These are phyloP conservation scores for Fusarium mangiferae DNA, from an alignment of 2,329 filamentous ascomycete species.

Conservation along the genomic window DNA sequence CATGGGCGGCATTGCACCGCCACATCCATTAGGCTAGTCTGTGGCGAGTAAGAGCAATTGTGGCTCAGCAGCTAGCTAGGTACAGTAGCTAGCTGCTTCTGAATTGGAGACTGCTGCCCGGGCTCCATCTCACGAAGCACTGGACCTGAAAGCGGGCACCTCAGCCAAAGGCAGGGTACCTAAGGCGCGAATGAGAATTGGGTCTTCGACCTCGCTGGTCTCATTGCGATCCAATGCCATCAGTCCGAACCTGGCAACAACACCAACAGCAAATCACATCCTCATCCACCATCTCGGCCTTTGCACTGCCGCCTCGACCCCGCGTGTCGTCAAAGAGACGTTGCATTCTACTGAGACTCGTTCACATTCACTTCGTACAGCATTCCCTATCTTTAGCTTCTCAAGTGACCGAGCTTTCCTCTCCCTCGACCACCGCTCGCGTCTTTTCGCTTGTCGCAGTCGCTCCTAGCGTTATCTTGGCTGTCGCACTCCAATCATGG, in stretches of 20 bases:
- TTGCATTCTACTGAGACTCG: not conserved
- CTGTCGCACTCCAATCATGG: conserved; percentile 46
- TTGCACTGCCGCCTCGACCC: conserved; percentile 25
- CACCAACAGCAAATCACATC: conserved; percentile 34
- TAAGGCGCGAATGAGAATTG: conserved; percentile 38
- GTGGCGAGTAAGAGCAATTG: conserved; percentile 16
- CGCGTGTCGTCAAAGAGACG: conserved; percentile 27
- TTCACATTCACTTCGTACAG: not conserved
- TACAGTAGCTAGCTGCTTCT: not conserved
- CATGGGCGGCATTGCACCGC: conserved; percentile 28
- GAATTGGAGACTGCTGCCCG: conserved; percentile 11
- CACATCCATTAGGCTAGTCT: conserved; percentile 16
- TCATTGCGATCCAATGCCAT: conserved; percentile 34
- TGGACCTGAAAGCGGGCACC: conserved; percentile 9
- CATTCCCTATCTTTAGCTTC: not conserved
- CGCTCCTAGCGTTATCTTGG: conserved; percentile 37
- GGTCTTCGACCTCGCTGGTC: conserved; percentile 35
- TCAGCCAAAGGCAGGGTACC: conserved; percentile 10
- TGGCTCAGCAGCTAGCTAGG: conserved; percentile 22
- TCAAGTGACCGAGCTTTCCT: conserved; percentile 27
- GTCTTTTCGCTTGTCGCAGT: conserved; percentile 44
- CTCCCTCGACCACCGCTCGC: conserved; percentile 38
- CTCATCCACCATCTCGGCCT: conserved; percentile 8
- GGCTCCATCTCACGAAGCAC: conserved; percentile 18
- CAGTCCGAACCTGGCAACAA: conserved; percentile 38